Conservation (phyloP, 75 land plant species). For the Chamaecyparis obtusa region DNA sequence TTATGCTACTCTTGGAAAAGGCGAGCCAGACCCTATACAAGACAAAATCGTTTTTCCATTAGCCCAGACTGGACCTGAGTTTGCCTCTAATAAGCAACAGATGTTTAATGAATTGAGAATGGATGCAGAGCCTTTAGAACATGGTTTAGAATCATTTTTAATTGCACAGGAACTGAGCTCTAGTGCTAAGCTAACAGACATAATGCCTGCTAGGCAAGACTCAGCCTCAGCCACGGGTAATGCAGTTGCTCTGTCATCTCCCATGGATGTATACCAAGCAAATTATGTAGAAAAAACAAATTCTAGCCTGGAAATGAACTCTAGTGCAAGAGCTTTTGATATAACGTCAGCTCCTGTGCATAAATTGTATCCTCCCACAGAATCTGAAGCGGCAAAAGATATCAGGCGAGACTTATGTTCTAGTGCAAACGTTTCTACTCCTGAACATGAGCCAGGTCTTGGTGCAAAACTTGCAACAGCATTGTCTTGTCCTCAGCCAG, state of each 20-base stretch:
- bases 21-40: neutral
- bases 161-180: neutral
- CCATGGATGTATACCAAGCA: neutral
- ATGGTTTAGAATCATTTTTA: neutral
- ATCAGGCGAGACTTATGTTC: neutral
- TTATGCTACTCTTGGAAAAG: neutral
- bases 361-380: neutral
- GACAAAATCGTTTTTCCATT: conserved; percentile 7
- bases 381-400: neutral
- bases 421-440: neutral
- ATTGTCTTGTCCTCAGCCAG: neutral
- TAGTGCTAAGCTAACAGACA: neutral
- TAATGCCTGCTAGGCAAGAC: neutral
- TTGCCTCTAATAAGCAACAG: neutral
- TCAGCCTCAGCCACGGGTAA: no score
- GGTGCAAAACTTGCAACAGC: neutral
- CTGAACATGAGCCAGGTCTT: neutral
- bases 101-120: neutral
- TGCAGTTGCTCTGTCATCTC: neutral
- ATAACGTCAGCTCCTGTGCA: neutral
- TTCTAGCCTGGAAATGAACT: neutral
- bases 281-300: neutral
- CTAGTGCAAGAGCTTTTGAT: neutral
- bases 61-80: neutral
- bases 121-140: neutral